Base-by-base conservation (phyloP, 495 filamentous ascomycete species). In the Paragyromitra xinjiangensis region DNA sequence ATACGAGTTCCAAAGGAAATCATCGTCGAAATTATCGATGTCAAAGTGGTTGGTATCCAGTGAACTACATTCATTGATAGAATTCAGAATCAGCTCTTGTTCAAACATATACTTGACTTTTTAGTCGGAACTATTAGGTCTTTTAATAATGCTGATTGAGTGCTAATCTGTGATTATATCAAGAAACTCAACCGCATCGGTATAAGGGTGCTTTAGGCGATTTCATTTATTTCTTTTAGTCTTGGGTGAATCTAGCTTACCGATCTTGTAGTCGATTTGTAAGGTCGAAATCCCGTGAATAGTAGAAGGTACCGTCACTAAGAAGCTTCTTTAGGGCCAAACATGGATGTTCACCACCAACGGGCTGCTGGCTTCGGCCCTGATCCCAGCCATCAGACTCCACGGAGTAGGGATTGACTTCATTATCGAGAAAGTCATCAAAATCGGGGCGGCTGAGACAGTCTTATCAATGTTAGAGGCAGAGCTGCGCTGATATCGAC, bases 1-100 rank as follows among this genome's bases (percentile, higher is more conserved):
- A 84, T 95, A 97, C 9, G 92, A 94, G 78, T 99, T 99, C 95
- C 95, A 99, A 37, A 99, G 84, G 84, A 97, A 97, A 6, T 92
- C 91, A 72, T 92, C 91, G 83, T 99, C 93, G 40, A 97, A 89
- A 64, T 90, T 91, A 70, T 93, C 92, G 69, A 94, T 91, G 79
- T 94, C 92, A 76, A 95, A 94, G 19, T 89, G 86, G 22, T 89
- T 80, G 34, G 83, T 82, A 72, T 92, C 86, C 81, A 88, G 84
- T 61, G 85, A 85, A 76, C 85, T 87, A 75, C 3, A 34, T 44
- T 14, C 58, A 40, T 74, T 9, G 6, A 5, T 11, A 26, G 11
- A 56, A 37, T 37, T 37, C 1, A 44, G 22, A 55, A 73, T 77
- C 51, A 77, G 74, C 59, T n/a, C 14, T 40, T 26, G 9, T 24